Conservation (phyloP, 2,329 filamentous ascomycete genomes). For the Xylaria sp. region DNA sequence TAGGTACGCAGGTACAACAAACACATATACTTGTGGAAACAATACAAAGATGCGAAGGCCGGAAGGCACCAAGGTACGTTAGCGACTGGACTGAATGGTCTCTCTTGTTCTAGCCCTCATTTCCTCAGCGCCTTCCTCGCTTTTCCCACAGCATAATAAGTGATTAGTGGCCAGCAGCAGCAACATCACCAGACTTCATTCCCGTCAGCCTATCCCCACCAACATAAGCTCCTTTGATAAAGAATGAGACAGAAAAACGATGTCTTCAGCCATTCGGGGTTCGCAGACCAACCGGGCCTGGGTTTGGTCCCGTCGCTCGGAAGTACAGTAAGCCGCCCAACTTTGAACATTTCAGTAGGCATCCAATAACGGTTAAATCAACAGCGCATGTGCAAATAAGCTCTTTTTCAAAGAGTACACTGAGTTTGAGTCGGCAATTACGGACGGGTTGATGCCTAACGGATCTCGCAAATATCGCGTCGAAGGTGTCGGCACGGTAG, state of each 20-base stretch:
- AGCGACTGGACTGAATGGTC: no score
- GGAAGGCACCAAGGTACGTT: no score
- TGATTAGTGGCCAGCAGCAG: no score
- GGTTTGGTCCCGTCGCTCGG: not conserved
- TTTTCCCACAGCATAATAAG: not conserved
- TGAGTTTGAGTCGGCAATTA: not conserved
- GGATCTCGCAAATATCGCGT: not conserved
- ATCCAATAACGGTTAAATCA: not conserved
- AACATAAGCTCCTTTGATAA: not conserved
- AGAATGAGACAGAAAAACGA: not conserved
- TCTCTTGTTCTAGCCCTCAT: no score
- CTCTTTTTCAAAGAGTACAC: not conserved
- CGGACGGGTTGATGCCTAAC: rapidly evolving
- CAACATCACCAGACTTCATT: no score
- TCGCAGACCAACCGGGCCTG: not conserved
- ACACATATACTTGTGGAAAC: no score
- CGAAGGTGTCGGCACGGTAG: not conserved
- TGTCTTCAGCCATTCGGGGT: not conserved
- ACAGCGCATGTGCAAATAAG: not conserved
- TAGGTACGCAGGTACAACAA: no score
- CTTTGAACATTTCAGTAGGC: not conserved
- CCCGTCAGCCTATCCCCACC: not conserved
- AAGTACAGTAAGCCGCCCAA: conserved; percentile 3
- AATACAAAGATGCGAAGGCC: no score
- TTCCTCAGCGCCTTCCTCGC: no score